These are phyloP conservation scores for Thielaviopsis populi DNA, from an alignment of 2,329 filamentous ascomycete genomes.

Conservation along the genomic window DNA sequence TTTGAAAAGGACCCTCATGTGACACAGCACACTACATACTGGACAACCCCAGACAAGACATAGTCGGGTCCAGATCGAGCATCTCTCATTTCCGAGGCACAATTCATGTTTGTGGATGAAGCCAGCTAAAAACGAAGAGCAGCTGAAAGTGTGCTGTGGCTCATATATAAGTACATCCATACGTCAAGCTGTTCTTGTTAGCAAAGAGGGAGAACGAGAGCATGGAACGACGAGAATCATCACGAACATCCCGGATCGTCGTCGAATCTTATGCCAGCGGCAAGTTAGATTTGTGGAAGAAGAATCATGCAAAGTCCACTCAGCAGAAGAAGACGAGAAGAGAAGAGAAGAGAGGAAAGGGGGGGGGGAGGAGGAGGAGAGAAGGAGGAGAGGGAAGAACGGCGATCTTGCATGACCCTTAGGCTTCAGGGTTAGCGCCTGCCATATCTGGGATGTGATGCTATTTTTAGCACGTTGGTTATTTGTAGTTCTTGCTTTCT, in stretches of 20 bases:
- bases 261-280: not conserved
- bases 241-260: not conserved
- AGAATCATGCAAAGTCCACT: not conserved
- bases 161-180: too few relatives aligned
- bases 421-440: not conserved
- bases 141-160: too few relatives aligned
- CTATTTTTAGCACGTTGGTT: not conserved
- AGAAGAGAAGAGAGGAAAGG: too few relatives aligned
- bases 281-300: not conserved
- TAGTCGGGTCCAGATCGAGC: not conserved
- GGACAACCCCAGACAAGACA: too few relatives aligned
- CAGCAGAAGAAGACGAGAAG: not conserved
- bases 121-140: not conserved
- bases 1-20: too few relatives aligned
- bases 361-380: too few relatives aligned
- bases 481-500: too few relatives aligned
- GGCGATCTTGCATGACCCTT: not conserved
- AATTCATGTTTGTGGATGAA: not conserved
- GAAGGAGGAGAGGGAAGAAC: too few relatives aligned
- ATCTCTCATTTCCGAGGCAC: not conserved
- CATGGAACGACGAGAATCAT: too few relatives aligned
- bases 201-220: too few relatives aligned
- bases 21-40: too few relatives aligned
- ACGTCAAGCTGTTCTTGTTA: too few relatives aligned
- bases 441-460: not conserved